Evolutionary conservation across 2,329 filamentous ascomycete species (phyloP), one percentile per base, ranked within the genome.

Genomic region (Beauveria brongniartii): DNA sequence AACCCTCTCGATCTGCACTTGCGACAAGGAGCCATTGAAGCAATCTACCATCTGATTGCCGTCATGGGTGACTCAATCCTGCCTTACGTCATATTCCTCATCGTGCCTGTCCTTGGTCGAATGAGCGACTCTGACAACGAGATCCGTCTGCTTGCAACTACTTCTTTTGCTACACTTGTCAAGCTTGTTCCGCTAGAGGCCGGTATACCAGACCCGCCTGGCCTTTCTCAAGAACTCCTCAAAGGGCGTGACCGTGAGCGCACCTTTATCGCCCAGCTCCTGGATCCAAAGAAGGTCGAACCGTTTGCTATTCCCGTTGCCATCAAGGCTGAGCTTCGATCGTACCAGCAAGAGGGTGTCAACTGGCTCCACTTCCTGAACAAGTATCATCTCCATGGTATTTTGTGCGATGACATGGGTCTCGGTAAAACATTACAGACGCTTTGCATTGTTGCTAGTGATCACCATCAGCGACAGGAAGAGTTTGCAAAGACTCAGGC

Each of bases 91-190:
- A 97, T 99, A 69, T 99, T 99, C 84, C 84, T 99, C 65, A 95
- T 99, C 62, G 95, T 97, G 14, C 94, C 94, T 16, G 94, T 99
- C 4, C 82, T 99, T 55, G 94, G 94, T 59, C 88, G 94, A 50
- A 99, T 99, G 94, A 97, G 94, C 71, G 94, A 99, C 72, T 96
- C 93, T 0, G 93, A 99, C 71, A 93, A 95, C 65, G 94, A 97
- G 70, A 90, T 99, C 59, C 88, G 94, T 59, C 82, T 97, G 7
- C 89, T 99, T 60, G 92, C 94, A 4, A 99, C 94, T 0, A 99
- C 94, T 0, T 95, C 94, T 1, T 99, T 99, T 70, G 94, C 94
- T 2, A 97, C 94, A 0, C 80, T 99, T 8, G 94, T 99, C 66
- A 99, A 99, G 75, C 84, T 99, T 55, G 94, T 99, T 57, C 94